Evolutionary conservation across 805 yeast species (phyloP).

Genomic region (Kuraishia piskuri): DNA sequence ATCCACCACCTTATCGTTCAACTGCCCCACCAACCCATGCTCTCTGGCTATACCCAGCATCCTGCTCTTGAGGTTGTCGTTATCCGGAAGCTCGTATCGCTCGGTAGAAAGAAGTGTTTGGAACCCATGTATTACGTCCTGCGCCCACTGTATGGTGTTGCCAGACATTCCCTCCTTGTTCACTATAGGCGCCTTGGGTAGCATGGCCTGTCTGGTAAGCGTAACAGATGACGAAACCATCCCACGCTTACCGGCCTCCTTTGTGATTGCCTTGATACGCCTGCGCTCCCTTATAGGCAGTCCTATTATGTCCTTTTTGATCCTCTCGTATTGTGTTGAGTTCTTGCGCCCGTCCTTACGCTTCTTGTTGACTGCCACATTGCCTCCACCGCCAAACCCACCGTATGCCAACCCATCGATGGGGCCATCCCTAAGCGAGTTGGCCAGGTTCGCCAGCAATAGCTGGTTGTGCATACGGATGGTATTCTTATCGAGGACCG

Average conservation of each 20-base stretch:
- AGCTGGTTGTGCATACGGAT: constrained; percentile 75
- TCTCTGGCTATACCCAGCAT: constrained; percentile 83
- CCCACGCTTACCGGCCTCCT: constrained; percentile 74
- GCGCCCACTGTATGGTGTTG: constrained; percentile 77
- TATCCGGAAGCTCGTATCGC: constrained; percentile 75
- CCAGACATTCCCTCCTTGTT: constrained; percentile 28
- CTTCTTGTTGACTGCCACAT: constrained; percentile 35
- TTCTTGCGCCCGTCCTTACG: constrained; percentile 39
- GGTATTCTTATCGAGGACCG: constrained; percentile 42
- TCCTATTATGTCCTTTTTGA: constrained; percentile 81
- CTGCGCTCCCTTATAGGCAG: constrained; percentile 79
- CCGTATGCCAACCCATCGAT: constrained; percentile 39
- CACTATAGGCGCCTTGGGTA: constrained; percentile 81
- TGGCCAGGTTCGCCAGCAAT: constrained; percentile 73
- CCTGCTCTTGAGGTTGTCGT: constrained; percentile 53
- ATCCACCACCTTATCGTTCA: constrained; percentile 75
- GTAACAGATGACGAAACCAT: constrained; percentile 63
- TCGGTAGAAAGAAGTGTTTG: constrained; percentile 77
- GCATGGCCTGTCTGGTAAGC: constrained; percentile 59
- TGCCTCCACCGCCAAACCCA: constrained; percentile 36
- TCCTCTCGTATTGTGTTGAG: constrained; percentile 67
- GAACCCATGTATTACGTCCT: constrained; percentile 80
- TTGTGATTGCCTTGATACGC: constrained; percentile 73
- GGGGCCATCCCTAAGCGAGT: constrained; percentile 72
- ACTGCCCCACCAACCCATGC: constrained; percentile 75